Evolutionary conservation across 441 rosid genomes (phyloP).

Genomic region (Aquilaria agallochum): DNA sequence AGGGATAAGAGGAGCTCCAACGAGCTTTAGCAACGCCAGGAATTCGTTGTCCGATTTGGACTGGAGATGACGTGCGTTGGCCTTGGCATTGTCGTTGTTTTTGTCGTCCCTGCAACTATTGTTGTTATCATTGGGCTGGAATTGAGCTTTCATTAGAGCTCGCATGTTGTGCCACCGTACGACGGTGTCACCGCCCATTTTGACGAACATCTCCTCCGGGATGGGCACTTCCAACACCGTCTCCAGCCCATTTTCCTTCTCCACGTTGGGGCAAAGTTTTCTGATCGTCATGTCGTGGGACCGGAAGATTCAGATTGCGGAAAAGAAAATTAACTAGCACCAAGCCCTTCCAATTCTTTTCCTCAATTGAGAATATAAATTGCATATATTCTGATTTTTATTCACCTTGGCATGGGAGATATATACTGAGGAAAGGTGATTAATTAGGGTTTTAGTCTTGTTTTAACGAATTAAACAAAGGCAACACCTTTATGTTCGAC

Average conservation of each 20-base stretch:
- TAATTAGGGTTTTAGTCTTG: too few species aligned
- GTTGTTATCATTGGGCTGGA: constrained; percentile 12
- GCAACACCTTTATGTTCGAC: too few species aligned
- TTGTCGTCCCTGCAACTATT: neutral
- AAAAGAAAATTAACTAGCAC: constrained; percentile 2
- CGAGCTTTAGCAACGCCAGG: constrained; percentile 84
- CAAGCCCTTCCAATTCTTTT: constrained; percentile 26
- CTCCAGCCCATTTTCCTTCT: constrained; percentile 73
- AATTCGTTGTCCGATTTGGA: constrained; percentile 78
- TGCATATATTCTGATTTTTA: too few species aligned
- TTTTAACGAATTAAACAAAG: too few species aligned
- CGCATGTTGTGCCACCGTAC: constrained; percentile 80
- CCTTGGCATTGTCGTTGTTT: constrained; percentile 5
- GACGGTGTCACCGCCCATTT: constrained; percentile 68
- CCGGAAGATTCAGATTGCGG: neutral
- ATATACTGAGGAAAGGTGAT: too few species aligned
- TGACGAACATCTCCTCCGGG: constrained; percentile 91
- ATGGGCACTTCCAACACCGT: constrained; percentile 94
- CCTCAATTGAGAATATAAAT: constrained; percentile 3
- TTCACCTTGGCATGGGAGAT: too few species aligned
- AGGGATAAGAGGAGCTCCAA: constrained; percentile 91
- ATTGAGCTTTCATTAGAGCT: constrained; percentile 63
- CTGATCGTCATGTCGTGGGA: constrained; percentile 41
- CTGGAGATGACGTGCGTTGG: constrained; percentile 45
- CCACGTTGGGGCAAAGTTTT: constrained; percentile 80